Evolutionary conservation across 2,329 filamentous ascomycete species (phyloP), one percentile per base, ranked within the genome.

Genomic region (Rachicladosporium sp.): DNA sequence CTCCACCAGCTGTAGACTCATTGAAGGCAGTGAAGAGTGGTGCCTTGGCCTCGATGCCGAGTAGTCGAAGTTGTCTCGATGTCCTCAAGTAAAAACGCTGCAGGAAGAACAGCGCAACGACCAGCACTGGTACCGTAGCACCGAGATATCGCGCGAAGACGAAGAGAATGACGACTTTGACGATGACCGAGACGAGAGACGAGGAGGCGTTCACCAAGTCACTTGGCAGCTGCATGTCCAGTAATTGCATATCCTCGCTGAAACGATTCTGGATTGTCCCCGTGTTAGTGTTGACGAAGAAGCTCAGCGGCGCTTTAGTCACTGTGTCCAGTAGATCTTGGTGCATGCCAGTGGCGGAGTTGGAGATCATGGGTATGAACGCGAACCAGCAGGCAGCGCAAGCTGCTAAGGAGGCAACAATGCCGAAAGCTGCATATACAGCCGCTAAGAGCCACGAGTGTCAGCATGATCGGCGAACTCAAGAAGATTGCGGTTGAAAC

Each of bases 361-460:
- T 64, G 3, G 70, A 70, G 3, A 73, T 66, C 66, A 74, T 72
- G 3, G 57, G 65, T 29, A 73, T 66, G 35, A 73, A 66, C 45
- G 73, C 59, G 51, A 70, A 64, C 58, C 61, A 48, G 46, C 42
- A 44, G 49, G 37, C 36, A 36, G 54, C 57, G 58, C 42, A 53
- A 54, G 42, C 53, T 55, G 33, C 58, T 39, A 10, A 53, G 46
- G 11, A 58, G 43, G 42, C 57, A 57, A 29, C 65, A 15, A 33
- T 19, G 40, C 50, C 21, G 47, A 38, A 13, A 46, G 34, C 7
- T 45, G 51, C 33, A 53, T 50, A 35, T 41, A 46, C 32, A 41
- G 35, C 39, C 39, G 36, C 23, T 27, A 27, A 2, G 7, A 27
- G 23, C 5, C 36, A 29, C 37, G 37, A 13, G 36, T 36, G 12